Evolutionary conservation across 306 rosid species (phyloP).

Genomic region (Ziziphus jujuba): DNA sequence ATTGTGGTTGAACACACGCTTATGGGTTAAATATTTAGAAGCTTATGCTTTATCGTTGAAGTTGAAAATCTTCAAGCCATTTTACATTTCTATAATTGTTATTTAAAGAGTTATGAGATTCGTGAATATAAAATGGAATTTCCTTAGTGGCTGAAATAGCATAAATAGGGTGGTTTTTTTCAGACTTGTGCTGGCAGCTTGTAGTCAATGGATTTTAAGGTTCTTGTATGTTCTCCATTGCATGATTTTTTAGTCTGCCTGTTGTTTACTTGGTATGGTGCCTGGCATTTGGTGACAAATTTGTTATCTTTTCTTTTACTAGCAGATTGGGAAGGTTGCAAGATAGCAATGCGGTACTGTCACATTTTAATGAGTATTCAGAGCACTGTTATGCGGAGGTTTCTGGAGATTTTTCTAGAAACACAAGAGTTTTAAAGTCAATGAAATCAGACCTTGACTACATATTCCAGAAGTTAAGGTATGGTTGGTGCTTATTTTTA

Average conservation of each 20-base stretch:
- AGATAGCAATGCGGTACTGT: conserved; percentile 85
- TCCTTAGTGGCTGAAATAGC: background rate
- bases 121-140: background rate
- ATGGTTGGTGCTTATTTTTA: background rate
- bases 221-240: background rate
- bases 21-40: too few species aligned
- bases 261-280: background rate
- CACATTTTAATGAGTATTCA: conserved; percentile 87
- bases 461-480: conserved; percentile 90
- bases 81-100: background rate
- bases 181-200: background rate
- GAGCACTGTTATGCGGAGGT: conserved; percentile 68
- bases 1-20: too few species aligned
- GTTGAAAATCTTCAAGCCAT: too few species aligned
- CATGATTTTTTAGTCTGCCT: background rate
- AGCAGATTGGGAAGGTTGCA: conserved; percentile 93
- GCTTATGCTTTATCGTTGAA: too few species aligned
- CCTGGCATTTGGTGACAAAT: background rate
- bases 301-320: conserved; percentile 4
- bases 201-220: background rate
- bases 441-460: conserved; percentile 89
- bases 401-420: conserved; percentile 63
- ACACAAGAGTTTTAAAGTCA: conserved; percentile 65
- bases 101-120: background rate
- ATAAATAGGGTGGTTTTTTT: background rate